A percentile compares a stretch with the other conserved stretches of the same genome.
Conservation (phyloP, 345 rosid species). For the Pseudoturritis turrita region DNA sequence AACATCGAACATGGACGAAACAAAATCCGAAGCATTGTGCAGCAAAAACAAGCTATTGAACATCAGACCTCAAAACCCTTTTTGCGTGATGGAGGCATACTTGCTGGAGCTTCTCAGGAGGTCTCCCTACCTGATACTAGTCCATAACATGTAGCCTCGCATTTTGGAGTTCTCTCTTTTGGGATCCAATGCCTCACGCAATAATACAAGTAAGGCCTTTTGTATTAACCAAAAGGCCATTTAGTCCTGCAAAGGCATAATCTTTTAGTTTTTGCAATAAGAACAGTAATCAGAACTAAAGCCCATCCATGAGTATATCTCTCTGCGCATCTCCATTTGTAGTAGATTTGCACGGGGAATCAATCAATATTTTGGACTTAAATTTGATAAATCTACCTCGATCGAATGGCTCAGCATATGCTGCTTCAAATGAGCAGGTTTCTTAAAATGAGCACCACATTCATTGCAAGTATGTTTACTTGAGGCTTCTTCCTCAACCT, state of each 20-base stretch:
- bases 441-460: conserved; percentile 72
- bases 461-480: conserved; percentile 42
- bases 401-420: conserved; percentile 80
- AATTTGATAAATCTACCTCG: conserved; percentile 43
- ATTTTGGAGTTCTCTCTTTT: conserved; percentile 92
- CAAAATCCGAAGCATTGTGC: background rate
- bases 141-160: conserved; percentile 83
- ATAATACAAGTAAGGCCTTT: conserved; percentile 12
- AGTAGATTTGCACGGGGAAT: background rate
- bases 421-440: conserved; percentile 77
- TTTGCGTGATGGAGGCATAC: conserved; percentile 86
- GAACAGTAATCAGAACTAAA: background rate
- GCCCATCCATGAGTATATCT: background rate
- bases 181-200: conserved; percentile 99
- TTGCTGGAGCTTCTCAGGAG: conserved; percentile 99
- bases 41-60: background rate
- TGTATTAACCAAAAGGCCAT: conserved; percentile 3
- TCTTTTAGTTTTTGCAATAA: background rate
- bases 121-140: conserved; percentile 99
- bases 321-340: background rate
- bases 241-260: conserved; percentile 45
- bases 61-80: conserved; percentile 14
- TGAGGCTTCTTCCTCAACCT: conserved; percentile 8
- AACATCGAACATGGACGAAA: background rate
- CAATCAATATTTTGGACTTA: background rate